Evolutionary conservation across 164 flowering plant species (phyloP).

Genomic region (Vitis amurensis): DNA sequence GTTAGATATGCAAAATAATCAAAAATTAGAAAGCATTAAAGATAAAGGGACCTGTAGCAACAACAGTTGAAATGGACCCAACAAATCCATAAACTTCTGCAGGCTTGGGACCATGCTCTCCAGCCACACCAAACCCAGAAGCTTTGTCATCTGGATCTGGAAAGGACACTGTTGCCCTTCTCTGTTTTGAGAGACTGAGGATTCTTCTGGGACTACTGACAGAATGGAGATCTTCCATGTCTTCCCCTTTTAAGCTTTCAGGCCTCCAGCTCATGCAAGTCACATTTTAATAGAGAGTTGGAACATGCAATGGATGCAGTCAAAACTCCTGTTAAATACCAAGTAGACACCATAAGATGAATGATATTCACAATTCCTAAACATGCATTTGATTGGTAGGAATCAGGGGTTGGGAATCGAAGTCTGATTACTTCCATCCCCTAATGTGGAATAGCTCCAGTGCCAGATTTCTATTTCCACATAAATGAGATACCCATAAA

Average conservation of each 20-base stretch:
- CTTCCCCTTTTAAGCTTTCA: neutral
- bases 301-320: no score
- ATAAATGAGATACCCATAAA: no score
- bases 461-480: no score
- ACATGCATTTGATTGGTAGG: no score
- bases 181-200: slow-evolving; percentile 63
- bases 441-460: no score
- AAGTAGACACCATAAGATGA: no score
- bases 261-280: no score
- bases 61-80: slow-evolving; percentile 79
- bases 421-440: no score
- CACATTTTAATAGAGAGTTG: no score
- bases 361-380: no score
- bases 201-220: slow-evolving; percentile 79
- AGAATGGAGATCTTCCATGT: slow-evolving; percentile 61
- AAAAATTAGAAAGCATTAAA: neutral
- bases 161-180: slow-evolving; percentile 45
- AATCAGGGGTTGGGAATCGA: no score
- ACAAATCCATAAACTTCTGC: slow-evolving; percentile 94
- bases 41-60: slow-evolving; percentile 59
- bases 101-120: slow-evolving; percentile 73
- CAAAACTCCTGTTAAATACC: no score
- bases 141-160: slow-evolving; percentile 46
- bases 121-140: slow-evolving; percentile 54
- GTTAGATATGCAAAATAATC: neutral